Base-by-base conservation (phyloP, 208 protist genomes). In the Porcisia deanei region DNA sequence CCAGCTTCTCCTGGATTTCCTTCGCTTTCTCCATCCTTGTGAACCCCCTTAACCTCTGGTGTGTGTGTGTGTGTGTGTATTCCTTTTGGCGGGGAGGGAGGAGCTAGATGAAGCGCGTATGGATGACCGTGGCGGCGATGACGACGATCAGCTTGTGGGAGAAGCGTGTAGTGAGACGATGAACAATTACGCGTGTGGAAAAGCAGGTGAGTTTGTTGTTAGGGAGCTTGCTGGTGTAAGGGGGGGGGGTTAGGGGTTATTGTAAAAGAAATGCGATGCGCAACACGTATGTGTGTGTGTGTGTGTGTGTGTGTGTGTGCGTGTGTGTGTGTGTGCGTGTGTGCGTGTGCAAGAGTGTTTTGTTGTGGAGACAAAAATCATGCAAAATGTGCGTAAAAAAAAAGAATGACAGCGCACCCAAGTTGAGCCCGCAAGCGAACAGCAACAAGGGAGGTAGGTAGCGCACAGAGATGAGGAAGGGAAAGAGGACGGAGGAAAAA, bases 1-100 rank as follows among this genome's bases (percentile, higher is more conserved):
- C 82, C 76, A 96, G 90, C 54, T 84, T 69, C 12, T 70, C 52
- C 68, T 96, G 92, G 12, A 92, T 80, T 8, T 67, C 75, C 74
- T 87, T 59, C 4, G 80, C 81, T 58, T 81, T 71, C n/a, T 76
- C 59, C 81, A 83, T 88, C 54, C 45, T 61, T 20, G 16, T 43
- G 39, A 18, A 5, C 12, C 41, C n/a, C 2, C 9, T 75, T 4
- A 45, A 30, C 16, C 20, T 12, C 4, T 9, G 30, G 30, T 20
- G 45, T 71, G 9, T n/a, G 47, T n/a, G 47, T 41, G 47, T 41
- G 65, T 57, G 47, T 70, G 45, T 30, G 30, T 30, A 30, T 30
- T 30, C 30, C 30, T 30, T 30, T 22, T 55, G 25, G 3, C 22
- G 20, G n/a, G 41, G 41, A 9, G 1, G 30, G 9, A n/a, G 37